Base-by-base conservation (phyloP, 2,329 filamentous ascomycete genomes). In the Plenodomus biglobosus region DNA sequence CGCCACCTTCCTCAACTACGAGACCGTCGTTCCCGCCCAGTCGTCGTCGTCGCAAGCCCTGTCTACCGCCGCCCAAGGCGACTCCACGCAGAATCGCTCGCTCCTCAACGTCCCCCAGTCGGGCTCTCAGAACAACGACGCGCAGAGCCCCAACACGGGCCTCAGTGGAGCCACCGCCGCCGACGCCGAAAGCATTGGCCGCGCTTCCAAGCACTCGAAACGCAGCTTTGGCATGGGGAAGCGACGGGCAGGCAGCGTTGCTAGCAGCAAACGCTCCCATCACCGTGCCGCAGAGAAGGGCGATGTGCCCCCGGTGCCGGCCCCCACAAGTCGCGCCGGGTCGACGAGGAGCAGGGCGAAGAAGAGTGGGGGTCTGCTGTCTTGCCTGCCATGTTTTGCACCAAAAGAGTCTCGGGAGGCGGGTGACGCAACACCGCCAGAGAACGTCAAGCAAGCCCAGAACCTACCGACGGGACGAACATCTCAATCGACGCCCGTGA, bases 301-400 rank as follows among this genome's bases (percentile, higher is more conserved):
- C 6, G 56, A 69, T 20, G 64, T 66, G 48, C 56, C 64, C n/a
- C 61, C 64, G 15, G 54, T 63, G 2, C 65, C 66, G 17, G 46
- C 63, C 19, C 50, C 64, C 16, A 56, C 65, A 22, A 61, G 65
- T 45, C 66, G 65, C 19, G 62, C 69, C 37, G 62, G 65, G 19
- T 70, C 68, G 39, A 66, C 62, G 56, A 55, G 74, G 49, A 71
- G 68, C 49, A 61, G 74, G 55, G 61, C 67, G 37, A 76, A 75
- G 61, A 73, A 73, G 32, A 66, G 69, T 13, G 60, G 59, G 18
- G 65, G 67, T 15, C 58, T 78, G 24, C 59, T 78, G 10, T 67
- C 74, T 11, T 79, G 89, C 45, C 76, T 90, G 49, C 83, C 80
- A 51, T 90, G 86, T 74, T 89, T 86, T 68, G 78, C 83, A 35